phyloP scores from a whole-genome alignment of 768 basidiomycete genomes.

The Kockovaella imperatae region DNA sequence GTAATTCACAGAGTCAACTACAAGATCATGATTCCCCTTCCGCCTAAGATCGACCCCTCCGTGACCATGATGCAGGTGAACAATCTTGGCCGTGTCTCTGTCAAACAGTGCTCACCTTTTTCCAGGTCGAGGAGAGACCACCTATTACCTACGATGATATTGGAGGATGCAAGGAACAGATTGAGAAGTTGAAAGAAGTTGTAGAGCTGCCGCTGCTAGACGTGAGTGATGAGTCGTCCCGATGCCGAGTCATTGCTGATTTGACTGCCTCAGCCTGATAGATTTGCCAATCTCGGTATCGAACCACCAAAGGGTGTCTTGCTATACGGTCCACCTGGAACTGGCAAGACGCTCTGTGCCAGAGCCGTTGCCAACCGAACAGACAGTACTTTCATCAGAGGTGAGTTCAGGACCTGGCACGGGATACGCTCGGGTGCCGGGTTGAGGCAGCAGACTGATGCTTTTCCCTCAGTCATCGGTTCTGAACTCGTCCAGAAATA shows the following conservation, averaged over 20 bases:
- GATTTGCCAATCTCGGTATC: slow-evolving; percentile 95
- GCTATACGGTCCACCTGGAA: slow-evolving; percentile 60
- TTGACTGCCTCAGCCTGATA: slow-evolving; percentile 66
- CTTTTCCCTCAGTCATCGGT: slow-evolving; percentile 62
- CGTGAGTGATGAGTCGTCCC: slow-evolving; percentile 50
- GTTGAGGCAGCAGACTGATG: not conserved
- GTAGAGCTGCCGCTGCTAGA: slow-evolving; percentile 92
- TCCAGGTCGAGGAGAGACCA: slow-evolving; percentile 92
- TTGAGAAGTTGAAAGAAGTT: slow-evolving; percentile 96
- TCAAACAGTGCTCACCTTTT: not conserved
- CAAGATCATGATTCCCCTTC: slow-evolving; percentile 96
- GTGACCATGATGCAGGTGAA: slow-evolving; percentile 87
- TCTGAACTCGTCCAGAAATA: slow-evolving; percentile 99
- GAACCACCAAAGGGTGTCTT: slow-evolving; percentile 98
- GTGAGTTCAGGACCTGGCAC: slow-evolving; percentile 9
- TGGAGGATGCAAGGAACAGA: slow-evolving; percentile 98
- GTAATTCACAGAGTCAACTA: slow-evolving; percentile 57
- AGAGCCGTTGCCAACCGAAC: slow-evolving; percentile 97
- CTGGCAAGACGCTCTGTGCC: slow-evolving; percentile 92
- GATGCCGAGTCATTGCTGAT: slow-evolving; percentile 1
- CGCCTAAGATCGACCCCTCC: slow-evolving; percentile 97
- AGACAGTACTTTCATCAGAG: slow-evolving; percentile 94
- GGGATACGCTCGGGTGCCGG: no score
- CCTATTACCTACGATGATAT: slow-evolving; percentile 97
- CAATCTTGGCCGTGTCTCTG: slow-evolving; percentile 3